Evolutionary conservation across 169 alveolate genomes (phyloP).

Genomic region (Plasmodium inui): DNA sequence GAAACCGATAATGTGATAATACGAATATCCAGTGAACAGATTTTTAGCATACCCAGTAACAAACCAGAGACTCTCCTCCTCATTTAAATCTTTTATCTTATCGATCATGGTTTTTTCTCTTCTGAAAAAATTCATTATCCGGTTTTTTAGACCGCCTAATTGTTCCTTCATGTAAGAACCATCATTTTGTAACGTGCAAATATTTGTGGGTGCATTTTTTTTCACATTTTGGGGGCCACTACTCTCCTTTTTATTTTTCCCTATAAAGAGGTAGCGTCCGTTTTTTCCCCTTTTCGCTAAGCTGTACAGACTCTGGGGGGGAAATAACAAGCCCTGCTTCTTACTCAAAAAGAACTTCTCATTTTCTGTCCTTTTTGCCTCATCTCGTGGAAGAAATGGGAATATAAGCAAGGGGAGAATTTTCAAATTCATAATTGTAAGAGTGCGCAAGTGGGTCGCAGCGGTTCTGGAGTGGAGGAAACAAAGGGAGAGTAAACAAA

Average conservation of each 20-base stretch:
- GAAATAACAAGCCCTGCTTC: background rate
- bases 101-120: conserved; percentile 33
- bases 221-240: background rate
- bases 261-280: conserved; percentile 5
- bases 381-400: background rate
- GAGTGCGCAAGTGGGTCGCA: background rate
- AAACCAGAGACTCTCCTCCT: conserved; percentile 51
- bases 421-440: conserved; percentile 13
- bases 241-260: conserved; percentile 6
- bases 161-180: background rate
- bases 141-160: conserved; percentile 10
- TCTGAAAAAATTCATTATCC: conserved; percentile 6
- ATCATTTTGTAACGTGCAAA: background rate
- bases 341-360: background rate
- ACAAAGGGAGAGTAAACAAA: background rate
- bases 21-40: conserved; percentile 21
- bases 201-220: background rate
- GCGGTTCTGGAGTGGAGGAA: background rate
- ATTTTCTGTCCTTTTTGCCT: conserved; percentile 14
- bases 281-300: background rate
- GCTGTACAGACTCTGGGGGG: background rate
- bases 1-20: conserved; percentile 38
- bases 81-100: conserved; percentile 45
- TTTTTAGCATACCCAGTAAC: conserved; percentile 68
- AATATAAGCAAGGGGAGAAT: background rate